Conservation (phyloP, 345 rosid species). For the Clarkia xantiana region DNA sequence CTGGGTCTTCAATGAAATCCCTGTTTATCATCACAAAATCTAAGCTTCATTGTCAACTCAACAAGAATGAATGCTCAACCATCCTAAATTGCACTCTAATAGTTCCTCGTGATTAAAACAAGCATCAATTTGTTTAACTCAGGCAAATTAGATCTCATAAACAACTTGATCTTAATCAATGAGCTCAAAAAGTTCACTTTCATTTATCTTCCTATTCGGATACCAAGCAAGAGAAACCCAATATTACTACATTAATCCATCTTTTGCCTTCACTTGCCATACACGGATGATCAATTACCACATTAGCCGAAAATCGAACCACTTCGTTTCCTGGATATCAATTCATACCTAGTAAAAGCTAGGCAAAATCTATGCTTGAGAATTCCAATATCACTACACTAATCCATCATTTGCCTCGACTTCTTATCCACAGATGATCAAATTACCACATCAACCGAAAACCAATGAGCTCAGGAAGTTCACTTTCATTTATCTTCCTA, state of each 20-base stretch:
- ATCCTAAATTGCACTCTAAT: not conserved
- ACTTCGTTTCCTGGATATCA: not conserved
- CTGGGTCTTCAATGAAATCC: slow-evolving; percentile 85
- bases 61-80: not conserved
- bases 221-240: not conserved
- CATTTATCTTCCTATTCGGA: not conserved
- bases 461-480: not conserved
- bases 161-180: too few species aligned
- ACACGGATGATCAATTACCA: not conserved
- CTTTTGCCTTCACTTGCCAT: too few species aligned
- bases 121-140: too few species aligned
- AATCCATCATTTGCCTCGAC: too few species aligned
- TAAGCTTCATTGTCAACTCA: too few species aligned
- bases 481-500: not conserved
- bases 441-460: not conserved
- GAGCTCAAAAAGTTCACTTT: too few species aligned
- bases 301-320: not conserved
- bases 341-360: not conserved
- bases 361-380: not conserved
- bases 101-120: not conserved
- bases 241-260: not conserved
- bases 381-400: not conserved
- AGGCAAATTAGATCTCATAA: too few species aligned
- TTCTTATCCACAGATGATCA: not conserved
- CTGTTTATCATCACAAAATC: slow-evolving; percentile 14